Evolutionary conservation across 768 basidiomycete species (phyloP).

Genomic region (Daedaleopsis nitida): DNA sequence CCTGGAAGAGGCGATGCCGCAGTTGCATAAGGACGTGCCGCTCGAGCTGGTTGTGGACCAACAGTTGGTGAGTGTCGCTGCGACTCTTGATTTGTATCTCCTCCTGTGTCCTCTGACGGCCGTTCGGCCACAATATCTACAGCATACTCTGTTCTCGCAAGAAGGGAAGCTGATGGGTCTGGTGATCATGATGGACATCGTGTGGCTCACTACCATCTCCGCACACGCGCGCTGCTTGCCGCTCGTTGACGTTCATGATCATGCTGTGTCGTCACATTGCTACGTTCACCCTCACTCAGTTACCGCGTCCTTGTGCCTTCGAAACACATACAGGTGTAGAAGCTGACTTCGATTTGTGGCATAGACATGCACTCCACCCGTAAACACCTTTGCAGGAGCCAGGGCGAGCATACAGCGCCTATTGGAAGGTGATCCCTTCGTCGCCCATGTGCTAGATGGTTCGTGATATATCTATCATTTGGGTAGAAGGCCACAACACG

Average conservation of each 20-base stretch:
- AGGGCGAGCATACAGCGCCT: too few relatives aligned
- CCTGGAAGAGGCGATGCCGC: constrained; percentile 52
- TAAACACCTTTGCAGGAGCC: too few relatives aligned
- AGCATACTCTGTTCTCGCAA: constrained; percentile 67
- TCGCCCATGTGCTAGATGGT: too few relatives aligned
- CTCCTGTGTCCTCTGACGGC: constrained; percentile 7
- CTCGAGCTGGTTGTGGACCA: constrained; percentile 72
- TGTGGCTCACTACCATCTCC: constrained; percentile 56
- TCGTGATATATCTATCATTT: too few relatives aligned
- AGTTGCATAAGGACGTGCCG: constrained; percentile 69
- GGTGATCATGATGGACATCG: constrained; percentile 70
- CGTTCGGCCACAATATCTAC: constrained; percentile 51
- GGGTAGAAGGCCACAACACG: too few relatives aligned
- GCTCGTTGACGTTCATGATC: background rate
- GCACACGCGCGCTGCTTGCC: constrained; percentile 53
- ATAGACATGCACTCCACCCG: too few relatives aligned
- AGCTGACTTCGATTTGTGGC: too few relatives aligned
- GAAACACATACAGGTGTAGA: too few relatives aligned
- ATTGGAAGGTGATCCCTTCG: too few relatives aligned
- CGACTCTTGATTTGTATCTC: background rate
- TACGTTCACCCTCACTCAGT: too few relatives aligned
- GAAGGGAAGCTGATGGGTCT: constrained; percentile 61
- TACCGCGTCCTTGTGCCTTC: too few relatives aligned
- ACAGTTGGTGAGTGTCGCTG: constrained; percentile 50
- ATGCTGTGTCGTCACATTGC: too few relatives aligned